These are phyloP conservation scores for Sphaceloma murrayae DNA, from an alignment of 2,329 filamentous ascomycete genomes.

Conservation along the genomic window DNA sequence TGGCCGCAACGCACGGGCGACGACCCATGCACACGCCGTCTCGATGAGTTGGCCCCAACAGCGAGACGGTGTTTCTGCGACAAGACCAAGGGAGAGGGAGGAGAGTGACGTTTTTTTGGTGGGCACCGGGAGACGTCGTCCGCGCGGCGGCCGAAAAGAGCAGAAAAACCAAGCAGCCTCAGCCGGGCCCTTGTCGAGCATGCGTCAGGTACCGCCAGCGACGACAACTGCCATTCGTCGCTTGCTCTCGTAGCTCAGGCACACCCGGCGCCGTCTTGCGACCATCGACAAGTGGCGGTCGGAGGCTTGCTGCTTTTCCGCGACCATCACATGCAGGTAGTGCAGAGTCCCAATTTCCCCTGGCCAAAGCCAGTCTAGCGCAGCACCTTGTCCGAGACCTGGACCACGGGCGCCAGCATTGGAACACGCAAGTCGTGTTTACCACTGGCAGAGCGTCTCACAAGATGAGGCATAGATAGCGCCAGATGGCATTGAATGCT, in stretches of 20 bases:
- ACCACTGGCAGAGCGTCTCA: slow-evolving; percentile 7
- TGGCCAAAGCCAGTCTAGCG: slow-evolving; percentile 14
- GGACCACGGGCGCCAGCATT: background rate
- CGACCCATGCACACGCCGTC: slow-evolving; percentile 15
- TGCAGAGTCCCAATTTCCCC: slow-evolving; percentile 16
- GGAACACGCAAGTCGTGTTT: slow-evolving; percentile 1
- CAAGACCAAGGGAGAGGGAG: slow-evolving; percentile 1
- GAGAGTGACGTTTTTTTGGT: slow-evolving; percentile 13
- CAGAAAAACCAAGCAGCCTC: background rate
- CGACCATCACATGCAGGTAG: slow-evolving; percentile 8
- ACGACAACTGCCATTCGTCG: slow-evolving; percentile 1
- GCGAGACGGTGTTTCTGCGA: slow-evolving; percentile 12
- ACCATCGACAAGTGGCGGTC: background rate
- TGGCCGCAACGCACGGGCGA: slow-evolving; percentile 15
- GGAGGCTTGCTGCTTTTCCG: background rate
- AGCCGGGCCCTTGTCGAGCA: slow-evolving; percentile 1
- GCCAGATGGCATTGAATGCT: background rate
- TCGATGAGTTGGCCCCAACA: slow-evolving; percentile 9
- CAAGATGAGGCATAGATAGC: too few relatives aligned
- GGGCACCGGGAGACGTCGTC: background rate
- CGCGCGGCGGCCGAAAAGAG: slow-evolving; percentile 4
- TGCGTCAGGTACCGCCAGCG: slow-evolving; percentile 3
- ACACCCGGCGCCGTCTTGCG: slow-evolving; percentile 5
- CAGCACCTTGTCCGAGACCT: slow-evolving; percentile 6
- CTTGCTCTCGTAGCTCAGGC: slow-evolving; percentile 5